A percentile compares a stretch with the other conserved stretches of the same genome.
These are phyloP conservation scores for Aspergillus flavus DNA, from an alignment of 2,329 filamentous ascomycete genomes.

Conservation along the genomic window DNA sequence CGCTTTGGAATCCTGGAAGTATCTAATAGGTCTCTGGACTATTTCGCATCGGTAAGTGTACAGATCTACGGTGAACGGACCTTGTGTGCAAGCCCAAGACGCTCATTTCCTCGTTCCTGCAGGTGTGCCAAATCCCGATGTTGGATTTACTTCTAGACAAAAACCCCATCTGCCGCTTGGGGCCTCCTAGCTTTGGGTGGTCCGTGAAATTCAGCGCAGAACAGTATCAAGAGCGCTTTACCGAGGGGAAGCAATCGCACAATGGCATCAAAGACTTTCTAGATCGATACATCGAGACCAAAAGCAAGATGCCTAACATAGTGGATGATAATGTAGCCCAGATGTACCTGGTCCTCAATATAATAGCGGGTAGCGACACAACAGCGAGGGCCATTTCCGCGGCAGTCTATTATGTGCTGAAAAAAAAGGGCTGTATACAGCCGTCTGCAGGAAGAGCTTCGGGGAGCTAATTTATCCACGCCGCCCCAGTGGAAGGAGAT, in stretches of 20 bases:
- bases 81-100: not conserved
- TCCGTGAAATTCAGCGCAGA: not conserved
- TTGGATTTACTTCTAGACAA: constrained; percentile 26
- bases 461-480: constrained; percentile 41
- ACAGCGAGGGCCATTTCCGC: constrained; percentile 36
- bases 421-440: constrained; percentile 31
- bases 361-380: constrained; percentile 40
- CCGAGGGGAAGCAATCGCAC: not conserved
- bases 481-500: constrained; percentile 30
- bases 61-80: not conserved
- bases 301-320: constrained; percentile 23
- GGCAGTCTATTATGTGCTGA: constrained; percentile 36
- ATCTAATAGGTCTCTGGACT: constrained; percentile 29
- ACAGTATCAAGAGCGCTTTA: not conserved
- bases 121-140: constrained; percentile 27
- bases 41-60: constrained; percentile 22
- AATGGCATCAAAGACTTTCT: constrained; percentile 22
- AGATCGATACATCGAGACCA: constrained; percentile 34
- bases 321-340: constrained; percentile 32
- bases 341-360: constrained; percentile 31
- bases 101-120: not conserved
- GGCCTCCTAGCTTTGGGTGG: constrained; percentile 18
- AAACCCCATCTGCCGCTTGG: constrained; percentile 23
- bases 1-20: constrained; percentile 16
- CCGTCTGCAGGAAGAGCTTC: constrained; percentile 48